phyloP scores from a whole-genome alignment of 1,284 basidiomycete species.

The Mycena sp. region DNA sequence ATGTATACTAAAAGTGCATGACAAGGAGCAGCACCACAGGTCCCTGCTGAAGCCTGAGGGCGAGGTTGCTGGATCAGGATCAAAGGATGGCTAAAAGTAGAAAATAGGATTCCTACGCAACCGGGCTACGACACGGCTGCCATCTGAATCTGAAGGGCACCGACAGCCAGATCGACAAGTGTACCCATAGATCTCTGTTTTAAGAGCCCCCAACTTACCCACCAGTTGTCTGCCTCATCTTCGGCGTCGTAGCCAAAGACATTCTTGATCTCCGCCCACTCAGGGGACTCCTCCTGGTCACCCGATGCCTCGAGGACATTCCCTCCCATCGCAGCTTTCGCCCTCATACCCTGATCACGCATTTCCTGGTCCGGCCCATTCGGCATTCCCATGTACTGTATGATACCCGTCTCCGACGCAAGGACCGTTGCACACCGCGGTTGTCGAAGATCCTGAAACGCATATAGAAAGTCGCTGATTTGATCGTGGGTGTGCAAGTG shows the following conservation, averaged over 20 bases:
- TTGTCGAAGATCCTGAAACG: conserved; percentile 54
- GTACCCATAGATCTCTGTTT: neutral
- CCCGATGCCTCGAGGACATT: conserved; percentile 22
- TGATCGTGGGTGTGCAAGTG: conserved; percentile 52
- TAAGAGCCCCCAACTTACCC: conserved; percentile 46
- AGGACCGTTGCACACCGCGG: conserved; percentile 45
- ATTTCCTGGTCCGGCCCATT: conserved; percentile 37
- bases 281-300: conserved; percentile 35
- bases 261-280: conserved; percentile 53
- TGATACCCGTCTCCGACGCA: neutral
- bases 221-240: conserved; percentile 54
- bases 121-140: too few species aligned
- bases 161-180: too few species aligned
- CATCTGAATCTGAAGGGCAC: too few species aligned
- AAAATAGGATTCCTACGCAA: too few species aligned
- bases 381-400: conserved; percentile 8
- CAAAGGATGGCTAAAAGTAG: too few species aligned
- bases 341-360: conserved; percentile 55
- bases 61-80: too few species aligned
- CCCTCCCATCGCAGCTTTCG: conserved; percentile 38
- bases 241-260: conserved; percentile 56
- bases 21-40: too few species aligned
- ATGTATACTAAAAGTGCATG: too few species aligned
- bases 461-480: conserved; percentile 54
- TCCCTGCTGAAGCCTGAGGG: too few species aligned